Base-by-base conservation (phyloP, 2,329 filamentous ascomycete species). In the Raffaelea albimanens region DNA sequence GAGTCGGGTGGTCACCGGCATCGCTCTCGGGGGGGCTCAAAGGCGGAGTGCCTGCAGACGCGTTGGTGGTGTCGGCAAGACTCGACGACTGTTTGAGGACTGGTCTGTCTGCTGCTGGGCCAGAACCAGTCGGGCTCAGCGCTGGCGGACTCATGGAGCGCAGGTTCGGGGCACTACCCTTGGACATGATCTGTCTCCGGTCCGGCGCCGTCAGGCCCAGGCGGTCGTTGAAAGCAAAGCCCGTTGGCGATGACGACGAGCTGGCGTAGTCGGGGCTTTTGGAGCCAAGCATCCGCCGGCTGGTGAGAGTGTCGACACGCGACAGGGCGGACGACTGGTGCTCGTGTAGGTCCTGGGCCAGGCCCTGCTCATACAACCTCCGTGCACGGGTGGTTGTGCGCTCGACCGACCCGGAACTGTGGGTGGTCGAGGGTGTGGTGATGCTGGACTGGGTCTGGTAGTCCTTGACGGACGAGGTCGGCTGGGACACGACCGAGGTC, bases 401-500 rank as follows among this genome's bases (percentile, higher is more conserved):
- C 48, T 88, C 84, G 0, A 80, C 58, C 0, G 69, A 65, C 4
- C 66, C 55, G 5, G 47, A 59, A 0, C 64, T 42, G 3, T 20
- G 23, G 14, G 20, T 41, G 9, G 34, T 38, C 16, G 31, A 10
- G 7, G 23, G 8, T 19, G 40, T 22, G 10, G 16, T 25, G 2
- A 40, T 18, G 18, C 43, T 36, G 8, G 46, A 31, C 36, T 43
- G 47, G 4, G 41, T 20, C 14, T 40, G 58, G 19, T 62, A 66
- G 34, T 80, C 77, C 52, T 73, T 79, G 23, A 70, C 47, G 1
- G 76, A 75, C 11, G 46, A 14, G 1, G 74, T 62, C 16, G 68
- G 69, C 51, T 91, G 87, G 0, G 89, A 95, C n/a, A 82, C 80
- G 44, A 94, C 71, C 0, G 91, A 96, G 0, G 89, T 96, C 3